Base-by-base conservation (phyloP, 257 asterid species). In the Knoxia roxburghii region DNA sequence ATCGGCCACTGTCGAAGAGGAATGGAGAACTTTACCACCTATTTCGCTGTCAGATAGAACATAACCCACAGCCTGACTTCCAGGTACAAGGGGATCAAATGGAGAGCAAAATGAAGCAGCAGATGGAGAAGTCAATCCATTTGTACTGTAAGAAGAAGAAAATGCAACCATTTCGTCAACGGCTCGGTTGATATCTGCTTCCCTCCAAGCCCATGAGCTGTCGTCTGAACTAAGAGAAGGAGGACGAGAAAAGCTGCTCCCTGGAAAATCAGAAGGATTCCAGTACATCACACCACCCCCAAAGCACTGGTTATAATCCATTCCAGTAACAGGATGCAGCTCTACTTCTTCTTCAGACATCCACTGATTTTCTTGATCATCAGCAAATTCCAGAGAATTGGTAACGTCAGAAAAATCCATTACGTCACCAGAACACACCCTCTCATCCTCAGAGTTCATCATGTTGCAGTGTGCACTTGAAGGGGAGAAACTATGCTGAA, bases 251-350 rank as follows among this genome's bases (percentile, higher is more conserved):
- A 90, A 90, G 81, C 82, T 85, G 59, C 85, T 77, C 74, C 87
- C 95, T 23, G 85, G 96, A 80, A 78, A 90, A 81, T 94, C 99
- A 64, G 96, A 85, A 51, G 97, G 92, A 75, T 87, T 73, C 99
- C 99, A 94, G 77, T 94, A 94, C 99, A 94, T 94, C 76, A 94
- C 95, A 49, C 99, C 99, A 41, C 97, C 97, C 57, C 99, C 99
- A 79, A 94, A 94, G 72, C 84, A 81, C 77, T 94, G 95, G 80
- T 79, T 94, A 77, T 90, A 94, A 78, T 94, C 99, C 87, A 88
- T 69, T 61, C 89, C 95, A 60, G 88, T 68, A 65, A 86, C 76
- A 62, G 92, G 88, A 75, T 85, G 97, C 55, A 88, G 78, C 82
- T 94, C 99, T 65, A 79, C 77, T 79, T 94, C 97, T 70, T 94